These are phyloP conservation scores for Xylaria sp. DNA, from an alignment of 2,329 filamentous ascomycete species.

Conservation along the genomic window DNA sequence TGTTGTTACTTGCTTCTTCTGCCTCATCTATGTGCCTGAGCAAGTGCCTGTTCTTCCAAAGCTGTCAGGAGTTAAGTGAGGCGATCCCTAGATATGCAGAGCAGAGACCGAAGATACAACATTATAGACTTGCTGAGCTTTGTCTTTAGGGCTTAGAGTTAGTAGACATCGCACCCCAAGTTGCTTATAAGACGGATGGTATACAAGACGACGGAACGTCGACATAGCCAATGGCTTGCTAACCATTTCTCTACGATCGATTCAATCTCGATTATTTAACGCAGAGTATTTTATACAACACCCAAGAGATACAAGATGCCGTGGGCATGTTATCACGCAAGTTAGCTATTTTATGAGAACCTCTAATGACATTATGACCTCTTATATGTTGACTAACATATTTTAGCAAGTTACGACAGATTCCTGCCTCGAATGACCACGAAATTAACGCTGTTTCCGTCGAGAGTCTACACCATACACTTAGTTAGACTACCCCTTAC, in stretches of 20 bases:
- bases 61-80: conserved; percentile 4
- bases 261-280: conserved; percentile 23
- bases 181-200: conserved; percentile 25
- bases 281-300: conserved; percentile 20
- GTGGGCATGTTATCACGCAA: conserved; percentile 11
- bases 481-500: conserved; percentile 23
- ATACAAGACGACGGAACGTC: background rate
- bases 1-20: conserved; percentile 51
- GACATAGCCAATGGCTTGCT: background rate
- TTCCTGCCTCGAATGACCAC: conserved; percentile 19
- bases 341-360: conserved; percentile 18
- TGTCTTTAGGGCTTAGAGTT: conserved; percentile 15
- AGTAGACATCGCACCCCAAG: conserved; percentile 6
- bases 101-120: conserved; percentile 14
- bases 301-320: conserved; percentile 12
- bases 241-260: conserved; percentile 24
- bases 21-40: conserved; percentile 52
- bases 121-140: conserved; percentile 11
- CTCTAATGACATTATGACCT: background rate
- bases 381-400: background rate
- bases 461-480: conserved; percentile 18
- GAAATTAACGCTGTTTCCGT: conserved; percentile 15
- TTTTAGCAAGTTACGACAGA: conserved; percentile 10
- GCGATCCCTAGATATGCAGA: conserved; percentile 22
- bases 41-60: conserved; percentile 58